Evolutionary conservation across 495 filamentous ascomycete species (phyloP), one percentile per base, ranked within the genome.

Genomic region (Bombardia bombarda): DNA sequence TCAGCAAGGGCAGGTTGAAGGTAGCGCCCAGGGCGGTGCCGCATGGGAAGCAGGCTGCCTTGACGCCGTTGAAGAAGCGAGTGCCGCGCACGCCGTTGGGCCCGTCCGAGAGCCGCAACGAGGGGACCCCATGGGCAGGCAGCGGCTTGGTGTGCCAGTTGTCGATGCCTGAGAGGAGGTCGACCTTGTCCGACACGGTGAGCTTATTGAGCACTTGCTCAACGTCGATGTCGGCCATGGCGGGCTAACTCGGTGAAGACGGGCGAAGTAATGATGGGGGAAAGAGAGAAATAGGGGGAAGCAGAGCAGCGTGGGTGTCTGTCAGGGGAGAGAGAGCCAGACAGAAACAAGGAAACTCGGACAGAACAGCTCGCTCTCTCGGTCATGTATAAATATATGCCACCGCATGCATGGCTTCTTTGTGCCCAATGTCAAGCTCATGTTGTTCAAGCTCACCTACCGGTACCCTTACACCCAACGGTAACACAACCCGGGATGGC

Each of bases 31-130:
- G 69, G 2, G 76, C 80, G 2, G 84, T 82, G 31, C 76, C 75
- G 49, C 81, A 84, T 3, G 82, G 80, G 48, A 86, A 79, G 49
- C 79, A 84, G 12, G 81, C 81, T 14, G 81, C 75, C 41, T 75
- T 75, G 31, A 77, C 67, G 17, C 81, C 82, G 46, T 84, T 80
- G 62, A 85, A 85, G 63, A 84, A 84, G n/a, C 74, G 69, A 4
- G 79, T 82, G 7, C 84, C 84, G 23, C 83, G 78, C 12, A 83
- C 78, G 16, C 83, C 84, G 56, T 88, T 88, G 21, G 84, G 84
- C 3, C 84, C 84, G 54, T 88, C 84, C 18, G 80, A 82, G 42
- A 80, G 72, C 32, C 82, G 79, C 22, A 87, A 53, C 1, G 77
- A 65, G 12, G 82, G 81, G 47, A 86, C 70, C 20, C 70, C 69